phyloP scores from a whole-genome alignment of 2,329 filamentous ascomycete genomes.

The Biscogniauxia mediterranea region DNA sequence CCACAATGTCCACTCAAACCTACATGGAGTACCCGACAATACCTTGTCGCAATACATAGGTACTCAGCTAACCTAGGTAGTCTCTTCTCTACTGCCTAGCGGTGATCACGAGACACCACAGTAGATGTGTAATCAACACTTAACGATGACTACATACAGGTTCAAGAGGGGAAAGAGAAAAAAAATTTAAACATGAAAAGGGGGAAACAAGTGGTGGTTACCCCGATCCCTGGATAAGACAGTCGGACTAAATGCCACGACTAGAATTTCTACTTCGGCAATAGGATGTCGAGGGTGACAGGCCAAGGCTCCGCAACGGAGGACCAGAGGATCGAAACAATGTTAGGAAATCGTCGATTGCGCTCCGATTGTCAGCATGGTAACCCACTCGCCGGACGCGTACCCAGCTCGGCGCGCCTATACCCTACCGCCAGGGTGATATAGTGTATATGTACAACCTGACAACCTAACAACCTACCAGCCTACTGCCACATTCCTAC shows the following conservation, averaged over 20 bases:
- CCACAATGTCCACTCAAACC: background rate
- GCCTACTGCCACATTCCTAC: background rate
- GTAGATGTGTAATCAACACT: background rate
- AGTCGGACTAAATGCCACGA: background rate
- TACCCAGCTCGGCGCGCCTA: background rate
- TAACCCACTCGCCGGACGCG: slow-evolving; percentile 1
- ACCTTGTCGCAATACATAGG: no score
- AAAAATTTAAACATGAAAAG: background rate
- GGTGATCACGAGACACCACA: background rate
- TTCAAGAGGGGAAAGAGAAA: no score
- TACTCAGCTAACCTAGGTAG: no score
- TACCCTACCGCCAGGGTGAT: background rate
- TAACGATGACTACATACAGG: no score
- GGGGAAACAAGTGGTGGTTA: background rate
- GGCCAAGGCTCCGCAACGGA: background rate
- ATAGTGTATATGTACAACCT: background rate
- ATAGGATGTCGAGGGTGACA: background rate
- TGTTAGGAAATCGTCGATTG: slow-evolving; percentile 25
- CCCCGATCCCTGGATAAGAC: background rate
- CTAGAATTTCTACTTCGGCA: background rate
- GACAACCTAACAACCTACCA: background rate
- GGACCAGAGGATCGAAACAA: slow-evolving; percentile 19
- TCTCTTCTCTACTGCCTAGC: background rate
- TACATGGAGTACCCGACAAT: background rate
- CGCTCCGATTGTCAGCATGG: slow-evolving; percentile 16